These are phyloP conservation scores for Pestalotiopsis sp. DNA, from an alignment of 2,329 filamentous ascomycete species.

Conservation along the genomic window DNA sequence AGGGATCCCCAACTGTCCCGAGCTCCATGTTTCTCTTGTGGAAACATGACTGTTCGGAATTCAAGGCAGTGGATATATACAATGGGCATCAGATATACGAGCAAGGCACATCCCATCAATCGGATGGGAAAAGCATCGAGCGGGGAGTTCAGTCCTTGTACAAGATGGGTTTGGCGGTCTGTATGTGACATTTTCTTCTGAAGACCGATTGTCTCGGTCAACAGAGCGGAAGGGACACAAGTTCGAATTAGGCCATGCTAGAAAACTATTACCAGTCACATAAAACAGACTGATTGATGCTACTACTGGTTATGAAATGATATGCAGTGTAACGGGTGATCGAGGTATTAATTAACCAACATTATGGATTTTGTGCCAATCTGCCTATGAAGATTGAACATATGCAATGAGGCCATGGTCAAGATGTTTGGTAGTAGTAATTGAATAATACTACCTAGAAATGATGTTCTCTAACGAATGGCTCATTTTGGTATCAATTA, in stretches of 20 bases:
- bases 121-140: slow-evolving; percentile 1
- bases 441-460: neutral
- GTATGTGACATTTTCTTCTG: neutral
- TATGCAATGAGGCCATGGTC: too few species aligned
- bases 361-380: too few species aligned
- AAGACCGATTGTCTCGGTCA: neutral
- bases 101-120: neutral
- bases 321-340: too few species aligned
- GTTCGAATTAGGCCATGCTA: neutral
- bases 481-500: slow-evolving; percentile 5
- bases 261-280: neutral
- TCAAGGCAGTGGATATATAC: neutral
- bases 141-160: slow-evolving; percentile 6
- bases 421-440: neutral
- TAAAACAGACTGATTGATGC: neutral
- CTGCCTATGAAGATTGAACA: too few species aligned
- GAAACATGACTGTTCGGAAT: neutral
- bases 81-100: slow-evolving; percentile 4
- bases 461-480: neutral
- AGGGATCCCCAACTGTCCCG: neutral
- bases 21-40: neutral
- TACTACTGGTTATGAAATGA: neutral
- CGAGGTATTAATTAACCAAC: too few species aligned
- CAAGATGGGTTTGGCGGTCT: neutral
- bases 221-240: neutral